Base-by-base conservation (phyloP, 2,329 filamentous ascomycete genomes). In the Zymoseptoria crescenta region DNA sequence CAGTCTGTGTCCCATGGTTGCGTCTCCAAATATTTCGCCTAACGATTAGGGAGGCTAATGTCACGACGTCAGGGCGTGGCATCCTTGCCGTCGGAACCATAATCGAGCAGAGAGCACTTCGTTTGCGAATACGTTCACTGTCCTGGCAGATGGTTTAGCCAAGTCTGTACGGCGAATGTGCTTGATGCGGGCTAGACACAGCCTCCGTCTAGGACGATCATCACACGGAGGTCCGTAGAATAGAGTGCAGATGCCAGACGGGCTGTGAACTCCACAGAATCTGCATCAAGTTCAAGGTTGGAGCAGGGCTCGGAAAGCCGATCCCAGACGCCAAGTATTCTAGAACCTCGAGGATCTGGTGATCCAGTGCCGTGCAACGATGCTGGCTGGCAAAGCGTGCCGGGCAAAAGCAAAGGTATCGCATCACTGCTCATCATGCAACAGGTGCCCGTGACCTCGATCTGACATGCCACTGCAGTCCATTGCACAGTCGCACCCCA, bases 401-500 rank as follows among this genome's bases (percentile, higher is more conserved):
- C n/a, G n/a, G 41, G 51, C 58, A 57, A 16, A 41, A 9, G 35
- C 35, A 41, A 16, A 56, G 55, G 56, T 35, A 55, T 56, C 54
- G 59, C n/a, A n/a, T n/a, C n/a, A n/a, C n/a, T n/a, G n/a, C n/a
- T n/a, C n/a, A n/a, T n/a, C 61, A 59, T 63, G 63, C 59, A 62
- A 56, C 52, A 59, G 60, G 63, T 56, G 57, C 61, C 59, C 56
- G 63, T 65, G 63, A 63, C 63, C 61, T 64, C 56, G 49, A 45
- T 54, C 50, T 35, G 49, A 52, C 61, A 59, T 45, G 35, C 35
- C 35, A 45, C n/a, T 16, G 16, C 35, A 24, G 24, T 24, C 24
- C 24, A 24, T 45, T 45, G 35, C 35, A 45, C 56, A 56, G 58
- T 49, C 56, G 24, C 30, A 59, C 29, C 60, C 58, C 58, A 48